Conservation (phyloP, 2,329 filamentous ascomycete genomes). For the Nothophoma quercina region DNA sequence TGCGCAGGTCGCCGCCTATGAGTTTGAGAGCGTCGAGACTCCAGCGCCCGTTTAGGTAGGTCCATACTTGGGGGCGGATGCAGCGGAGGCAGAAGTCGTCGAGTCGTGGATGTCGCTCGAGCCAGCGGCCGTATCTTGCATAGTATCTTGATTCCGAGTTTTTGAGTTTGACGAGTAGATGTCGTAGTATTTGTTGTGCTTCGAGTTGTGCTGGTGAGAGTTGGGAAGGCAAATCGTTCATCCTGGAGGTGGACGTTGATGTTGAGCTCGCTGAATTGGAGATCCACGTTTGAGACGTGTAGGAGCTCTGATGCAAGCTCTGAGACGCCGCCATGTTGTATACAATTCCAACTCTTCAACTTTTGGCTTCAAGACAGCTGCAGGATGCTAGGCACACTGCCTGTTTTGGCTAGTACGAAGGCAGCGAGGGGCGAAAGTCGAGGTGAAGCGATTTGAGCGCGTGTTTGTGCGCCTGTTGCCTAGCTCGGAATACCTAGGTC, state of each 20-base stretch:
- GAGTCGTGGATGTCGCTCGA: slow-evolving; percentile 28
- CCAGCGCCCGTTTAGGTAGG: slow-evolving; percentile 28
- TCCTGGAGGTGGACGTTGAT: slow-evolving; percentile 3
- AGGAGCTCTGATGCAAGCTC: background rate
- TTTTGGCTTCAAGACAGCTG: slow-evolving; percentile 1
- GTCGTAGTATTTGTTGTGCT: slow-evolving; percentile 31
- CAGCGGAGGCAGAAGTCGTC: slow-evolving; percentile 27
- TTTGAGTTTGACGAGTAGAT: slow-evolving; percentile 29
- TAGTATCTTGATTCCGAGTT: slow-evolving; percentile 24
- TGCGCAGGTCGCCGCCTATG: slow-evolving; percentile 35
- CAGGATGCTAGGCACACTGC: slow-evolving; percentile 3
- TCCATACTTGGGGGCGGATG: slow-evolving; percentile 35
- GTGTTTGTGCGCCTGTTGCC: slow-evolving; percentile 2
- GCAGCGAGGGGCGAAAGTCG: slow-evolving; percentile 11
- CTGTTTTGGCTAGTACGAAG: slow-evolving; percentile 8
- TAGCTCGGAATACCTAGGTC: background rate
- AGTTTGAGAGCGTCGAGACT: slow-evolving; percentile 33
- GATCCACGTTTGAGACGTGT: background rate
- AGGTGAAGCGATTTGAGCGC: background rate
- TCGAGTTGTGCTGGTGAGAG: slow-evolving; percentile 29
- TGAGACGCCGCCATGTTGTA: slow-evolving; percentile 5
- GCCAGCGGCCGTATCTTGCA: slow-evolving; percentile 29
- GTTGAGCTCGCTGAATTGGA: background rate
- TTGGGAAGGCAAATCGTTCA: slow-evolving; percentile 19
- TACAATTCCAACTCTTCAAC: background rate